A percentile compares a stretch with the other conserved stretches of the same genome.
These are phyloP conservation scores for Leptosphaerulina australis DNA, from an alignment of 2,329 filamentous ascomycete species.

Conservation along the genomic window DNA sequence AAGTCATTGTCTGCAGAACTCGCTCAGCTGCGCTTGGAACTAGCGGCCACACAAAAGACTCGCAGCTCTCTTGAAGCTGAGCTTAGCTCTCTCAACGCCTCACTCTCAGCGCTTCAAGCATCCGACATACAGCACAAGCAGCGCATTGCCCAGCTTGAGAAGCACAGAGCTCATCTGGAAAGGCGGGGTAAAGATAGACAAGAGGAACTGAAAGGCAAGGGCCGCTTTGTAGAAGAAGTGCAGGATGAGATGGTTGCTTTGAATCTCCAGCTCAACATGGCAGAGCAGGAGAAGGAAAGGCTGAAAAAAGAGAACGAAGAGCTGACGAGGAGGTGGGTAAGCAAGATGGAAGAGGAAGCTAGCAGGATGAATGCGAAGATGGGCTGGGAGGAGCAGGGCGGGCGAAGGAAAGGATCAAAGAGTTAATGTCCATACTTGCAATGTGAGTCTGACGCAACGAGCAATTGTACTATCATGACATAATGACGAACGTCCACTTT, in stretches of 20 bases:
- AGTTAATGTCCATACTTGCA: not conserved
- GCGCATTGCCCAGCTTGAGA: slow-evolving; percentile 66
- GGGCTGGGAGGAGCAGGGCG: slow-evolving; percentile 34
- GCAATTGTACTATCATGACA: no score
- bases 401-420: not conserved
- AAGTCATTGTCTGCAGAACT: slow-evolving; percentile 25
- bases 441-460: not conserved
- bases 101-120: slow-evolving; percentile 67
- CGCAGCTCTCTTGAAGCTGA: slow-evolving; percentile 70
- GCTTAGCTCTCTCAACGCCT: slow-evolving; percentile 66
- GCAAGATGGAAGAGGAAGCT: slow-evolving; percentile 81
- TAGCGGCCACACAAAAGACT: slow-evolving; percentile 77
- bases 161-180: slow-evolving; percentile 66
- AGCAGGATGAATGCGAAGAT: slow-evolving; percentile 74
- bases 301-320: slow-evolving; percentile 85
- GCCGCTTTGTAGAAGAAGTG: slow-evolving; percentile 81
- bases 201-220: slow-evolving; percentile 83
- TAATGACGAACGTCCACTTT: not conserved
- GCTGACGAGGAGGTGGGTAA: slow-evolving; percentile 90
- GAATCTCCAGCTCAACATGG: slow-evolving; percentile 85
- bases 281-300: slow-evolving; percentile 74
- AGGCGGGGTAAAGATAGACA: slow-evolving; percentile 78
- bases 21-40: slow-evolving; percentile 61
- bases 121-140: slow-evolving; percentile 65
- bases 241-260: slow-evolving; percentile 92